Evolutionary conservation across 2,329 filamentous ascomycete genomes (phyloP), one percentile per base, ranked within the genome.

Genomic region (Mariannaea sp.): DNA sequence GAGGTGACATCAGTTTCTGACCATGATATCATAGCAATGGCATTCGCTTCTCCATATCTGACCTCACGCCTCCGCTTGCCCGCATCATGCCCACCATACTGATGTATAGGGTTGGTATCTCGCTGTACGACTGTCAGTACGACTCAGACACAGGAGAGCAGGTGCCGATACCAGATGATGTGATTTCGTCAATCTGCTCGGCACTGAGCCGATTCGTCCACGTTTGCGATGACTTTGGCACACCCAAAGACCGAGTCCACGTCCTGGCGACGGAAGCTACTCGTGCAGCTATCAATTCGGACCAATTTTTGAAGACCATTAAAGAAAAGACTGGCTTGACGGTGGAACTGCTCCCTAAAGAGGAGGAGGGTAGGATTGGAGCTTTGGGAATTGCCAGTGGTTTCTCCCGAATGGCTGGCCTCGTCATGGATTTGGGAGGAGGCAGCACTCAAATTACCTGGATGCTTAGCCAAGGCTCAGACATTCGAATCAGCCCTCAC

Each of bases 351-450:
- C 71, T 89, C 3, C 75, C 79, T 0, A 89, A 88, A 62, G 83
- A 86, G 59, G 82, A 85, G 16, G 87, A 90, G 65, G 87, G 86
- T 0, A 73, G 79, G 35, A 75, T 88, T 8, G 87, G 87, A 0
- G 86, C 86, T 0, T 68, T 86, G 64, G 87, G 87, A 0, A 80
- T 89, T 14, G 86, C 85, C 2, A 88, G 84, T 63, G 84, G 83
- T 24, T 81, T 87, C 57, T 75, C 76, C 2, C 70, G 73, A 26
- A 79, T 88, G n/a, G 77, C 77, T 40, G 87, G 87, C 0, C 69
- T 90, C 19, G 84, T 88, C 14, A 88, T 90, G 86, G 87, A 90
- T 71, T 73, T 90, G 2, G 87, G 87, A 13, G 86, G 86, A 14
- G 86, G 86, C 3, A 87, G 83, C 62, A 86, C 84, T 20, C 87